Conservation (phyloP, 306 rosid species). For the Alnus rubra region DNA sequence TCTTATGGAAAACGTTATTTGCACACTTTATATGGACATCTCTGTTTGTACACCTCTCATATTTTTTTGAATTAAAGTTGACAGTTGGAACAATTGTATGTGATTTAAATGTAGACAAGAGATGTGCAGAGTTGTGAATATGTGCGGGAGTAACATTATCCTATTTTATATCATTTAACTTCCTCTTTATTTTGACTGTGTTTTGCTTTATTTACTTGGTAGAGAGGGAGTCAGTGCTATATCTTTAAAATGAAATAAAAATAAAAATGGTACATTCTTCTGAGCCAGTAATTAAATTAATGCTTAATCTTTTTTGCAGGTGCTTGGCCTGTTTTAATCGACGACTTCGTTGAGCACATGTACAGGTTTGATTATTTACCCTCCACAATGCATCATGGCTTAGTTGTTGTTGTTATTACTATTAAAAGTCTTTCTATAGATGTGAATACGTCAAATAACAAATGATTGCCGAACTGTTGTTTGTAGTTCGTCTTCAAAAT, state of each 20-base stretch:
- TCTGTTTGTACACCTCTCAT: too few relatives aligned
- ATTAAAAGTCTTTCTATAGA: background rate
- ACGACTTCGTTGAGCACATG: slow-evolving; percentile 95
- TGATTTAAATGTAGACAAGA: background rate
- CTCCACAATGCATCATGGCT: slow-evolving; percentile 9
- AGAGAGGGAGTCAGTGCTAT: background rate
- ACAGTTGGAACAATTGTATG: background rate
- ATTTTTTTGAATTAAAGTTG: background rate
- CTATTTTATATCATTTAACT: background rate
- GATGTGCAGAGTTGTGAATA: background rate
- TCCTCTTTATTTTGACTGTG: background rate
- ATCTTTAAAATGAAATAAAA: background rate
- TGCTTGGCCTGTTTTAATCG: slow-evolving; percentile 98
- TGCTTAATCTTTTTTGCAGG: slow-evolving; percentile 49
- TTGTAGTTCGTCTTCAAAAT: background rate
- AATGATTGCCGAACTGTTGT: background rate
- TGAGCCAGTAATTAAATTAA: background rate
- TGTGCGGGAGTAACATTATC: background rate
- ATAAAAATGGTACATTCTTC: background rate
- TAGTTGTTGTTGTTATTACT: background rate
- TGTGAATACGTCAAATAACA: background rate
- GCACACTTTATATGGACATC: background rate
- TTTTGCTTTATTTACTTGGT: background rate
- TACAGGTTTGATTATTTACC: slow-evolving; percentile 72
- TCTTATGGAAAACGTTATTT: background rate